These are phyloP conservation scores for fission yeast (Schizosaccharomyces pombe) DNA, from an alignment of 805 yeast genomes.

Conservation along the genomic window DNA sequence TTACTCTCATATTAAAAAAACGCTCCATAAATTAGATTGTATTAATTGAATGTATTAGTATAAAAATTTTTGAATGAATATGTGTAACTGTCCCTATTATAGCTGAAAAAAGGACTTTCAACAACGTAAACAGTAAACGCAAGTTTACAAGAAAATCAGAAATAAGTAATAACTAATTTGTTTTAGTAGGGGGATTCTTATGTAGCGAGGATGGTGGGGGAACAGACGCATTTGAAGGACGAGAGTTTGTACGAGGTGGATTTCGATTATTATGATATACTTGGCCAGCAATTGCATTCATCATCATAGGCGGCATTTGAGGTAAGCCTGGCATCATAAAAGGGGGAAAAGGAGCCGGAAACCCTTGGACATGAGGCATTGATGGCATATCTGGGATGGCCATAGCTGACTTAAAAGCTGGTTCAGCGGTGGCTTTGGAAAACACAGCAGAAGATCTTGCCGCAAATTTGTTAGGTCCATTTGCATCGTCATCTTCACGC, in stretches of 20 bases:
- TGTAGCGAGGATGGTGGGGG: no score
- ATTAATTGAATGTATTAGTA: no score
- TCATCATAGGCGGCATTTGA: neutral
- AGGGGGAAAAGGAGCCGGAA: constrained; percentile 1
- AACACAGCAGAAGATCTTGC: neutral
- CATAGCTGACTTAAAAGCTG: neutral
- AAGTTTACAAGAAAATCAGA: no score
- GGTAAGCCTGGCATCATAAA: constrained; percentile 1
- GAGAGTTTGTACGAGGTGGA: neutral
- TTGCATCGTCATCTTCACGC: neutral
- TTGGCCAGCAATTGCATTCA: neutral
- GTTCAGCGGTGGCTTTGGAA: neutral
- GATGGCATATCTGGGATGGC: neutral
- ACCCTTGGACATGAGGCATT: neutral
- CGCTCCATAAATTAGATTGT: no score
- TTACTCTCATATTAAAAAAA: no score
- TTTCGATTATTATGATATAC: no score
- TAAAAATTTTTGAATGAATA: no score
- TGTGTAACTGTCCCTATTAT: no score
- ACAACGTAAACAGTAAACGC: no score
- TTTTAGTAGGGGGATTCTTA: no score
- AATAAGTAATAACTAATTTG: no score
- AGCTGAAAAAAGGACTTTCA: no score
- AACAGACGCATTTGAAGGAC: neutral
- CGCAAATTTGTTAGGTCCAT: neutral